phyloP scores from a whole-genome alignment of 345 rosid species.

The Hypericum androsaemum region DNA sequence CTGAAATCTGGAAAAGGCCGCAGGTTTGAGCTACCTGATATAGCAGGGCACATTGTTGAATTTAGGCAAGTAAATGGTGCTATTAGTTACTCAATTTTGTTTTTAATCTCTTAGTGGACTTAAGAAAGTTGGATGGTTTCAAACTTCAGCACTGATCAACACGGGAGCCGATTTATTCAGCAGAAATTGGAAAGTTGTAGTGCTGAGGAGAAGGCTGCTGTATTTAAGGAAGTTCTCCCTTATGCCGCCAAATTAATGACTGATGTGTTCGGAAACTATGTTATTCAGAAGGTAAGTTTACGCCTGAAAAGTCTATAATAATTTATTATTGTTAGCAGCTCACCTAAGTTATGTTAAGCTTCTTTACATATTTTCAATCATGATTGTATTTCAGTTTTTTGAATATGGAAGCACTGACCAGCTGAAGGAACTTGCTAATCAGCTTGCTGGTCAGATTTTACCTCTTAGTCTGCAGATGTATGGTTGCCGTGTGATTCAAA shows the following conservation, averaged over 20 bases:
- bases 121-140: constrained; percentile 13
- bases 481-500: constrained; percentile 98
- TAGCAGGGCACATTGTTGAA: constrained; percentile 80
- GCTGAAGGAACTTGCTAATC: constrained; percentile 80
- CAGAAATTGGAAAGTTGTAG: constrained; percentile 84
- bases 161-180: constrained; percentile 99
- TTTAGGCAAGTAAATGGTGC: constrained; percentile 48
- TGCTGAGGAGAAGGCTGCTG: constrained; percentile 67
- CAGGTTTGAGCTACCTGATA: constrained; percentile 78
- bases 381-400: constrained; percentile 46
- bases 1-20: constrained; percentile 69
- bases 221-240: constrained; percentile 81
- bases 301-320: neutral
- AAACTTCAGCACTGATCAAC: constrained; percentile 50
- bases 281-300: constrained; percentile 71
- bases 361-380: no score
- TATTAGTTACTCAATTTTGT: constrained; percentile 11
- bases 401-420: constrained; percentile 83
- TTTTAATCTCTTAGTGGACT: constrained; percentile 1
- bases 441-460: constrained; percentile 80
- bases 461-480: constrained; percentile 95
- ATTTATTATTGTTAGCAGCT: constrained; percentile 13
- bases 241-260: constrained; percentile 84
- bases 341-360: constrained; percentile 6
- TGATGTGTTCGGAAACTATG: constrained; percentile 97